These are phyloP conservation scores for Carpinus fangiana DNA, from an alignment of 306 rosid species.

Conservation along the genomic window DNA sequence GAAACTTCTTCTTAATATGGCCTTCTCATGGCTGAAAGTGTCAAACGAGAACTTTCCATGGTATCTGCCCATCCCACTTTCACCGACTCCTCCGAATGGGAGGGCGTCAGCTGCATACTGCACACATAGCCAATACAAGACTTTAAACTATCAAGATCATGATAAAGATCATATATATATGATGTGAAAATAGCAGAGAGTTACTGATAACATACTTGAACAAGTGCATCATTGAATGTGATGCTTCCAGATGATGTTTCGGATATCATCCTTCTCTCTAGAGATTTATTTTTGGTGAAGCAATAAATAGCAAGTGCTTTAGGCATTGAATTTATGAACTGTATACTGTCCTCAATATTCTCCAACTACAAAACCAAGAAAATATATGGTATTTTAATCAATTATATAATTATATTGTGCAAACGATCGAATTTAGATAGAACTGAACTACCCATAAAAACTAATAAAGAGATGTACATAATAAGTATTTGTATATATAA, in stretches of 20 bases:
- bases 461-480: background rate
- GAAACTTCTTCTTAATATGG: conserved; percentile 51
- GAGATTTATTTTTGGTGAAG: conserved; percentile 52
- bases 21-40: conserved; percentile 62
- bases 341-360: conserved; percentile 67
- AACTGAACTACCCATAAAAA: background rate
- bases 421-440: no score
- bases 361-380: conserved; percentile 47
- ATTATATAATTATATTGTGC: no score
- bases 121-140: conserved; percentile 1
- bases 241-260: conserved; percentile 78
- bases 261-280: conserved; percentile 54
- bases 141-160: background rate
- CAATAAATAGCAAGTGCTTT: conserved; percentile 67
- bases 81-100: conserved; percentile 89
- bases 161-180: no score
- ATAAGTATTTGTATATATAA: background rate
- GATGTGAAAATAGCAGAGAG: no score
- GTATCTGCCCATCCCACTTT: conserved; percentile 67
- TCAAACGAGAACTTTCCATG: conserved; percentile 88
- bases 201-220: conserved; percentile 45
- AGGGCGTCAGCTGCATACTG: conserved; percentile 62
- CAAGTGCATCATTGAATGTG: conserved; percentile 54
- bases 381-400: background rate
- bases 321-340: conserved; percentile 65